phyloP scores from a whole-genome alignment of 257 asterid genomes.

The Pogostemon cablin region DNA sequence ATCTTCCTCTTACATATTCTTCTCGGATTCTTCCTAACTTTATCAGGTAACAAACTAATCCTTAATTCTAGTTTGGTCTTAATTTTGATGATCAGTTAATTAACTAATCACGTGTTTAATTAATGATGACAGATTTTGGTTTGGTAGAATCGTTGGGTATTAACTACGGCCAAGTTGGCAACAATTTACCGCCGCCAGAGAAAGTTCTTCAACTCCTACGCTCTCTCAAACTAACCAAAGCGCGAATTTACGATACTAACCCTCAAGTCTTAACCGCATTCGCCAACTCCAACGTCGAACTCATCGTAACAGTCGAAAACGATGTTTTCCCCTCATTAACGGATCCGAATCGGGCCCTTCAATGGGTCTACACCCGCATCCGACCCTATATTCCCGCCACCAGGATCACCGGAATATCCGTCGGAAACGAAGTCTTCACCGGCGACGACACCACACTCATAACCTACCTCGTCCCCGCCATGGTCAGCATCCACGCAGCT shows the following conservation, averaged over 20 bases:
- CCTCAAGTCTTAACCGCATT: conserved; percentile 66
- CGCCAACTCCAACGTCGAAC: conserved; percentile 66
- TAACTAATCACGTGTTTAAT: not conserved
- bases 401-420: conserved; percentile 76
- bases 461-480: conserved; percentile 68
- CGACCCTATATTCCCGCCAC: conserved; percentile 73
- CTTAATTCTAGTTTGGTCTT: too few species aligned
- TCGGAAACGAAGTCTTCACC: conserved; percentile 80
- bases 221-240: conserved; percentile 58
- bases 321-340: conserved; percentile 48
- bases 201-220: conserved; percentile 62
- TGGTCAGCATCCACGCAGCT: conserved; percentile 72
- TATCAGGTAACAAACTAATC: conserved; percentile 38
- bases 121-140: conserved; percentile 41
- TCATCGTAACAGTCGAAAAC: conserved; percentile 80
- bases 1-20: conserved; percentile 54
- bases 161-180: conserved; percentile 84
- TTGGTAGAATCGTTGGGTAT: conserved; percentile 66
- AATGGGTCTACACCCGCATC: conserved; percentile 70
- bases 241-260: conserved; percentile 88
- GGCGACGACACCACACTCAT: conserved; percentile 63
- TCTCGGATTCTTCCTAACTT: conserved; percentile 41
- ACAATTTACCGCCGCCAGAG: conserved; percentile 76
- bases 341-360: conserved; percentile 62
- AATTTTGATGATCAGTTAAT: not conserved